Evolutionary conservation across 2,329 filamentous ascomycete species (phyloP), one percentile per base, ranked within the genome.

Genomic region (Claviceps sp.): DNA sequence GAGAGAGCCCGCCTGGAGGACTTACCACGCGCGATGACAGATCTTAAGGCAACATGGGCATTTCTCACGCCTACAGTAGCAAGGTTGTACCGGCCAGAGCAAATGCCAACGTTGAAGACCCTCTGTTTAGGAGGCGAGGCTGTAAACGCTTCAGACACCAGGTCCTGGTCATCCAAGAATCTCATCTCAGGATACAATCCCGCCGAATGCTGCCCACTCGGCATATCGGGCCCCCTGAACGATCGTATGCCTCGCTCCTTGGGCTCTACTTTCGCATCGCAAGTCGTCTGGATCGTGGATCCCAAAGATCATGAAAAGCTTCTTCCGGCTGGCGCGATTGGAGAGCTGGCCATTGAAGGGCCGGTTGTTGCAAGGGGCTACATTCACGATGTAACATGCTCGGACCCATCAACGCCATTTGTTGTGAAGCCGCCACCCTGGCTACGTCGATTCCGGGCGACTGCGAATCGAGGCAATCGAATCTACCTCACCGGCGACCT

Each of bases 361-460:
- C 74, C 75, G 2, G 69, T 73, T 26, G 72, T 82, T 24, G 76
- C 74, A 24, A 67, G 72, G 16, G 76, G 76, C 26, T 82, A 82
- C 52, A 62, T 79, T 34, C 71, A 74, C 79, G 74, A 50, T 13
- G 73, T 62, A 71, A 5, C 37, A 41, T 47, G n/a, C n/a, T 47
- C n/a, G 8, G n/a, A 30, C 18, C 2, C 45, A 24, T 20, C 22
- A 34, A 38, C 37, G n/a, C 37, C 46, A 11, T 48, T 37, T 24
- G 5, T 48, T 48, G 46, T 38, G n/a, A 48, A 26, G 18, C 46
- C 30, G 8, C 26, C 46, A 9, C 20, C 18, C 16, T 48, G 46
- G 46, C 30, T 22, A 3, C 37, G 59, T 65, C 13, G 16, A 37
- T 42, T 42, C 26, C 16, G 58, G 60, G 1, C 68, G 14, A 57